Percentiles rank a stretch among this genome's conserved stretches.
Evolutionary conservation across 305 asterid genomes (phyloP).

Genomic region (Solanum hybrid): DNA sequence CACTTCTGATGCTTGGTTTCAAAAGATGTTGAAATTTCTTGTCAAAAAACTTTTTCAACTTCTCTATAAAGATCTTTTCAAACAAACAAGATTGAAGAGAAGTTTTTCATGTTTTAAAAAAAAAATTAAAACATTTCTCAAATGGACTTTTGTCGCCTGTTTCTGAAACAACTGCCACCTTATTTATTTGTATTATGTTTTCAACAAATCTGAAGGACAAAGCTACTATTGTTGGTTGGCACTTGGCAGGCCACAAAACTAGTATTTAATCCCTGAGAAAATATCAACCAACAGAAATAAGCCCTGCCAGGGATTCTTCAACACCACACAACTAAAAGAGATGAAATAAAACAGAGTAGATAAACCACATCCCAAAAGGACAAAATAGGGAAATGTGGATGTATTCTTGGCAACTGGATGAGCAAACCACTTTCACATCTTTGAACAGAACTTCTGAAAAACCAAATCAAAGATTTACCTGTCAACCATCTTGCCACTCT

Average conservation of each 20-base stretch:
- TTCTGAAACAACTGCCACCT: neutral
- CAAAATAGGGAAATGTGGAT: neutral
- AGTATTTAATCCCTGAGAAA: neutral
- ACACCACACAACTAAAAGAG: neutral
- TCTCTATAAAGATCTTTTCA: neutral
- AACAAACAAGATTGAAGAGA: neutral
- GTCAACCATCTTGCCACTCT: constrained; percentile 43
- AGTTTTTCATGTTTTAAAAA: neutral
- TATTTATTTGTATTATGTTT: neutral
- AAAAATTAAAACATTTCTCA: neutral
- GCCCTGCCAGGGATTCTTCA: neutral
- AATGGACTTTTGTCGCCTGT: neutral
- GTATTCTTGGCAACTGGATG: neutral
- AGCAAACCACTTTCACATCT: neutral
- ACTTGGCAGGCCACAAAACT: neutral
- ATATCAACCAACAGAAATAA: neutral
- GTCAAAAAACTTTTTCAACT: neutral
- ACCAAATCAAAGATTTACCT: constrained; percentile 38
- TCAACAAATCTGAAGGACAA: neutral
- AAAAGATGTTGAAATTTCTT: neutral
- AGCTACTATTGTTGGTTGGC: neutral
- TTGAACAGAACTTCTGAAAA: neutral
- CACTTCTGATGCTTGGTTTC: neutral
- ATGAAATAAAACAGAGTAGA: neutral
- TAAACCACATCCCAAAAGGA: neutral